phyloP scores from a whole-genome alignment of 176 grass and related monocot species.

The Eleusine coracana region DNA sequence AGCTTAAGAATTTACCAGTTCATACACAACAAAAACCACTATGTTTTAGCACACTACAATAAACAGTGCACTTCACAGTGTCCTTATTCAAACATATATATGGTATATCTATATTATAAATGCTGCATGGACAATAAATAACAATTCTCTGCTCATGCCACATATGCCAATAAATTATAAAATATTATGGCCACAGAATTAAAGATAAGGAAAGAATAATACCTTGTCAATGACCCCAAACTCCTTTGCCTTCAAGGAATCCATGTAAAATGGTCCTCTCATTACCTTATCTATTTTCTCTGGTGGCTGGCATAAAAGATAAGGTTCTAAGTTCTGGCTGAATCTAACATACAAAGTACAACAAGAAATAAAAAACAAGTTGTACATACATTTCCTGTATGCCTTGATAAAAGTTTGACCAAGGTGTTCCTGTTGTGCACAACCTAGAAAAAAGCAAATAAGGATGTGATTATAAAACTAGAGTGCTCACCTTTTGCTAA shows the following conservation, averaged over 20 bases:
- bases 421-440: constrained; percentile 81
- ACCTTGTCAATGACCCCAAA: constrained; percentile 99
- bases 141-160: neutral
- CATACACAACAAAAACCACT: neutral
- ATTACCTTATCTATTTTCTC: constrained; percentile 81
- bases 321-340: constrained; percentile 32
- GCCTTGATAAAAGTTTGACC: constrained; percentile 76
- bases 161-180: constrained; percentile 28
- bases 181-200: neutral
- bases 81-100: neutral
- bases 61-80: neutral
- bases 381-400: constrained; percentile 93
- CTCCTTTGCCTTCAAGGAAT: constrained; percentile 79
- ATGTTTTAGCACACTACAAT: neutral
- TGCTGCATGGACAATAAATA: neutral
- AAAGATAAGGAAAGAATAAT: constrained; percentile 39
- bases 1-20: constrained; percentile 14
- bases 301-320: constrained; percentile 54
- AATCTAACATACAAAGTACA: neutral
- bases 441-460: constrained; percentile 51
- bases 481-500: neutral
- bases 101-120: neutral
- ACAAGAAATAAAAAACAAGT: constrained; percentile 28
- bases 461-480: constrained; percentile 9
- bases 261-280: constrained; percentile 76